These are phyloP conservation scores for Arthrobotrys entomopaga DNA, from an alignment of 2,329 filamentous ascomycete genomes.

Conservation along the genomic window DNA sequence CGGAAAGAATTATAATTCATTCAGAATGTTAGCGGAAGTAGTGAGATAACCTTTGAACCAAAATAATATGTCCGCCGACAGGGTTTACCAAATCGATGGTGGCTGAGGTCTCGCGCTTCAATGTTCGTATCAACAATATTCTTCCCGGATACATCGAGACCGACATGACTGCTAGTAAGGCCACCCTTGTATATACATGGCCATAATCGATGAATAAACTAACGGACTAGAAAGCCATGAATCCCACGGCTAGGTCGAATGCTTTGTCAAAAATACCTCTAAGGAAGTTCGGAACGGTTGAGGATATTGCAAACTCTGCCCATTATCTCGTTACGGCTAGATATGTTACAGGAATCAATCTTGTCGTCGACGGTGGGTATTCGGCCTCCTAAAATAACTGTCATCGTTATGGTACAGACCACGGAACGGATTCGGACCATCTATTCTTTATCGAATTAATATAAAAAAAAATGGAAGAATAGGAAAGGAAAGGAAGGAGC, in stretches of 20 bases:
- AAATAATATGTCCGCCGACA: conserved; percentile 60
- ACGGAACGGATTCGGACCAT: too few relatives aligned
- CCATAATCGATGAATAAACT: conserved; percentile 57
- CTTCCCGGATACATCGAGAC: conserved; percentile 85
- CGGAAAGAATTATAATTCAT: conserved; percentile 3
- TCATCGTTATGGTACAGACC: too few relatives aligned
- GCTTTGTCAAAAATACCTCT: conserved; percentile 70
- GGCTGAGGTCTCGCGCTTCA: conserved; percentile 69
- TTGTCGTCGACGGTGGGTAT: conserved; percentile 86
- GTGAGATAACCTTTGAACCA: conserved; percentile 18
- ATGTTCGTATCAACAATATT: conserved; percentile 81
- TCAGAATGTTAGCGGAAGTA: conserved; percentile 59
- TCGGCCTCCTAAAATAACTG: too few relatives aligned
- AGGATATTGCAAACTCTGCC: conserved; percentile 84
- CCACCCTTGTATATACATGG: background rate
- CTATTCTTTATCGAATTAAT: too few relatives aligned
- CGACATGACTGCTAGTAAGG: conserved; percentile 78
- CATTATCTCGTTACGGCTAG: conserved; percentile 79
- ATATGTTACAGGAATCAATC: conserved; percentile 86
- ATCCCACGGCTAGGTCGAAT: conserved; percentile 26
- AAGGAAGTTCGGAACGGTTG: conserved; percentile 72
- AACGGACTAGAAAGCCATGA: conserved; percentile 10
- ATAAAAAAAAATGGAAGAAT: too few relatives aligned
- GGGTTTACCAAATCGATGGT: conserved; percentile 76
- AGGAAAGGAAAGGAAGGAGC: too few relatives aligned